Evolutionary conservation across 352 stramenopile species (phyloP).

Genomic region (Globisporangium apiculatum): DNA sequence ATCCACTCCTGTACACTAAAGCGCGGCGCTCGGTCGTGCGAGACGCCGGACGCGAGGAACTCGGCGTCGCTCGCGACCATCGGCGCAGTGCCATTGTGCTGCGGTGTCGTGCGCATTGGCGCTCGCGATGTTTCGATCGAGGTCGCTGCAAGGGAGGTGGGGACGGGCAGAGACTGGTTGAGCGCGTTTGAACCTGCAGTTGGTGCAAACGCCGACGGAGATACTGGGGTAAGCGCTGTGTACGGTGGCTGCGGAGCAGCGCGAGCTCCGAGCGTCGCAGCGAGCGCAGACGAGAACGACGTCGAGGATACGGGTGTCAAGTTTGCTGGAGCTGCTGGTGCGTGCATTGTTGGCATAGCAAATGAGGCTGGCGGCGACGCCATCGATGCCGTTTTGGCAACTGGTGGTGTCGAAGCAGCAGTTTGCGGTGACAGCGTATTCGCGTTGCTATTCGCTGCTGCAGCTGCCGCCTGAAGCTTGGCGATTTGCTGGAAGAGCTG

Average conservation of each 20-base stretch:
- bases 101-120: background rate
- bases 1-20: slow-evolving; percentile 78
- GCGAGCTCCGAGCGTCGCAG: background rate
- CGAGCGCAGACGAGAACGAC: background rate
- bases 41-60: slow-evolving; percentile 47
- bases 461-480: slow-evolving; percentile 38
- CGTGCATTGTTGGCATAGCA: background rate
- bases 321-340: background rate
- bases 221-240: background rate
- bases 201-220: background rate
- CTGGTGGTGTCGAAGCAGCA: background rate
- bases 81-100: slow-evolving; percentile 1
- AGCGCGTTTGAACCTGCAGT: background rate
- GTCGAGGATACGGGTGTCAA: background rate
- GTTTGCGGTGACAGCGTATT: slow-evolving; percentile 4
- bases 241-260: background rate
- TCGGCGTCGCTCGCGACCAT: slow-evolving; percentile 42
- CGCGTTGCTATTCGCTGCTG: slow-evolving; percentile 1
- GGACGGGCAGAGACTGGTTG: background rate
- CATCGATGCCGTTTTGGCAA: background rate
- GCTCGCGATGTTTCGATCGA: background rate
- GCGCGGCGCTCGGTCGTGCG: slow-evolving; percentile 51
- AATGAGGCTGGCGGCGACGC: background rate
- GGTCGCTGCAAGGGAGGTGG: background rate
- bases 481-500: slow-evolving; percentile 81